Evolutionary conservation across 2,329 filamentous ascomycete species (phyloP).

Genomic region (Ophiocordyceps camponoti-leonardi): DNA sequence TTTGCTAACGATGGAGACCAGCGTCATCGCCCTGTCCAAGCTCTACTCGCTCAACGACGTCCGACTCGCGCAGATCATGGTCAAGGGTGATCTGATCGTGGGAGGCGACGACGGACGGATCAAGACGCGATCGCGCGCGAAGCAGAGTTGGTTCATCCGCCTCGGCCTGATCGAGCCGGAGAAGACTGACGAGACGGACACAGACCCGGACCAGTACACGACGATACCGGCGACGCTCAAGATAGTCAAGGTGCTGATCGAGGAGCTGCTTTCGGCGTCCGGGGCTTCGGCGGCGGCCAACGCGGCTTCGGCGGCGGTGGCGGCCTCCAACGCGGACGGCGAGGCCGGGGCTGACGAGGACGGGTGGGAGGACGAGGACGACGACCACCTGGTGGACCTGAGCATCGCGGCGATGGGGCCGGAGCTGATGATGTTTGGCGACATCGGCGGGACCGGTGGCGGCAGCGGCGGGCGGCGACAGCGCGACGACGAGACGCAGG

Average conservation of each 20-base stretch:
- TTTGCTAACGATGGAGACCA: conserved; percentile 23
- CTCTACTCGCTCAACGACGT: conserved; percentile 76
- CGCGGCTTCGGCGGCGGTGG: conserved; percentile 45
- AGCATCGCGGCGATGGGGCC: conserved; percentile 48
- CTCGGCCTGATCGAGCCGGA: conserved; percentile 2
- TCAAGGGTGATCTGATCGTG: conserved; percentile 84
- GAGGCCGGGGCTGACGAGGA: conserved; percentile 51
- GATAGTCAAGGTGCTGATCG: conserved; percentile 88
- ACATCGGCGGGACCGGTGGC: conserved; percentile 28
- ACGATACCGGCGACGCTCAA: conserved; percentile 78
- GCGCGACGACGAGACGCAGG: conserved; percentile 80
- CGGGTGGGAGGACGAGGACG: conserved; percentile 86
- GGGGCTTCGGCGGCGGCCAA: conserved; percentile 44
- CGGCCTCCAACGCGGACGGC: conserved; percentile 22
- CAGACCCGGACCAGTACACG: conserved; percentile 79
- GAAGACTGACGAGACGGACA: conserved; percentile 9
- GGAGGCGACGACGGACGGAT: conserved; percentile 59
- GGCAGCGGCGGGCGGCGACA: conserved; percentile 31
- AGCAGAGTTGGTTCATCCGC: conserved; percentile 40
- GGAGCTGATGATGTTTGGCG: conserved; percentile 66
- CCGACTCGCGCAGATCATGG: conserved; percentile 60
- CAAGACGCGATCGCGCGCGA: conserved; percentile 83
- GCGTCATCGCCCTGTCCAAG: conserved; percentile 83
- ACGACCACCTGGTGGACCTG: conserved; percentile 51
- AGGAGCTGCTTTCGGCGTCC: conserved; percentile 72